Base-by-base conservation (phyloP, 2,329 filamentous ascomycete genomes). In the Monilinia laxa region DNA sequence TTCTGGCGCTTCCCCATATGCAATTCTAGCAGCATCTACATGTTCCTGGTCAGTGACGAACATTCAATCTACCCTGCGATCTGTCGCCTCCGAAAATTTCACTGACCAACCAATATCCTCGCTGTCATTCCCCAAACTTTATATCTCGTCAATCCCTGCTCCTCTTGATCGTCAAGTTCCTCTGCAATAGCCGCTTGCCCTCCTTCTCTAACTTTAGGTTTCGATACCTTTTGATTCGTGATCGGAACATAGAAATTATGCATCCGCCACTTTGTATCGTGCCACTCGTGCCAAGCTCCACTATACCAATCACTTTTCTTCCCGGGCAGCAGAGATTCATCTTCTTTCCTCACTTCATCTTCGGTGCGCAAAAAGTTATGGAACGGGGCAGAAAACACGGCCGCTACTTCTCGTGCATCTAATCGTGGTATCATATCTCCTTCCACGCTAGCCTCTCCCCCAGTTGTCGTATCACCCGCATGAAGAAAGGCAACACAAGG, bases 41-140 rank as follows among this genome's bases (percentile, higher is more conserved):
- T 51, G n/a, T 47, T 40, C 23, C 51, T 42, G 51, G 51, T 62
- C 9, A 56, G 47, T 40, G 12, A n/a, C 14, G n/a, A 28, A 4
- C 28, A n/a, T 59, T 59, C 42, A 23, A 52, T 14, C 31, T 20
- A 20, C 42, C 35, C 53, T 18, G 11, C n/a, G 9, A n/a, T 25
- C 31, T 40, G 5, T 38, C 3, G 14, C 14, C 23, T 14, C 9
- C n/a, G 12, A 40, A 56, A 23, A 38, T 64, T 20, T 47, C 16
- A 63, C 65, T 63, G 28, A 66, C 65, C 65, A 6, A 97, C 91
- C 65, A 97, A 77, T 65, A 98, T 94, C 63, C 92, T 83, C 3
- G 92, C 94, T 64, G 94, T 98, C 92, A 98, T 94, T 20, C 94
- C 94, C 85, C 93, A 97, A 5, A 98, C 93, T 72, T 90, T 88